Evolutionary conservation across 352 stramenopile genomes (phyloP).

Genomic region (Pythium dissotocum): DNA sequence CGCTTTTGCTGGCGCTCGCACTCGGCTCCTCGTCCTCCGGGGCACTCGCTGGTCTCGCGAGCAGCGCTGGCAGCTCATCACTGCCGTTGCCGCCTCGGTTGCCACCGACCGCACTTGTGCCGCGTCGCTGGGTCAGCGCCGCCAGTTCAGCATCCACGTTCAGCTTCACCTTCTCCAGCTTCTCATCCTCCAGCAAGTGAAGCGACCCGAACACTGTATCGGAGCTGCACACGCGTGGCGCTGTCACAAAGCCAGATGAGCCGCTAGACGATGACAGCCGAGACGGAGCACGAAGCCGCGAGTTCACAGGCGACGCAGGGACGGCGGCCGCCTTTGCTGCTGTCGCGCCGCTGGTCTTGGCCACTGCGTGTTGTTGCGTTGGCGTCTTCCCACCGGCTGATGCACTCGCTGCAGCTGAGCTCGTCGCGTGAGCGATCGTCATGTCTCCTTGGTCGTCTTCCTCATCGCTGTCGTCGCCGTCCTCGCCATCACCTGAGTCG

Average conservation of each 20-base stretch:
- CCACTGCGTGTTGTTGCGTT: not conserved
- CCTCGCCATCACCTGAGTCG: conserved; percentile 33
- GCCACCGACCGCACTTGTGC: conserved; percentile 10
- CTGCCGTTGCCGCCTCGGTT: not conserved
- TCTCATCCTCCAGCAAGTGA: conserved; percentile 48
- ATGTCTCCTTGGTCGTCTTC: conserved; percentile 7
- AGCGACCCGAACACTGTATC: conserved; percentile 58
- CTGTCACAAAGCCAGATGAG: conserved; percentile 29
- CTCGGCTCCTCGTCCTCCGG: conserved; percentile 2
- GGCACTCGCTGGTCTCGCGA: conserved; percentile 24
- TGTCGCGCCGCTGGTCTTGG: not conserved
- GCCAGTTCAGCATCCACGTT: conserved; percentile 63
- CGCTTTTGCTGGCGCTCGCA: conserved; percentile 6
- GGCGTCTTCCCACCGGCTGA: not conserved
- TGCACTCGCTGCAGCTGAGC: not conserved
- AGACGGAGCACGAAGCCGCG: conserved; percentile 21
- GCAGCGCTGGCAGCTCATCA: conserved; percentile 23
- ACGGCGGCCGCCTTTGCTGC: not conserved
- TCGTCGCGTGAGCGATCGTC: not conserved
- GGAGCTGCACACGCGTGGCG: conserved; percentile 52
- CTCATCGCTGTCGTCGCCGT: conserved; percentile 45
- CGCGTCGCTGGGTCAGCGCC: conserved; percentile 19
- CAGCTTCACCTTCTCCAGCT: conserved; percentile 57
- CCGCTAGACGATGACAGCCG: conserved; percentile 5
- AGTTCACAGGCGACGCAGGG: conserved; percentile 25